Base-by-base conservation (phyloP, 1,284 basidiomycete species). In the Cryptococcus sp. region DNA sequence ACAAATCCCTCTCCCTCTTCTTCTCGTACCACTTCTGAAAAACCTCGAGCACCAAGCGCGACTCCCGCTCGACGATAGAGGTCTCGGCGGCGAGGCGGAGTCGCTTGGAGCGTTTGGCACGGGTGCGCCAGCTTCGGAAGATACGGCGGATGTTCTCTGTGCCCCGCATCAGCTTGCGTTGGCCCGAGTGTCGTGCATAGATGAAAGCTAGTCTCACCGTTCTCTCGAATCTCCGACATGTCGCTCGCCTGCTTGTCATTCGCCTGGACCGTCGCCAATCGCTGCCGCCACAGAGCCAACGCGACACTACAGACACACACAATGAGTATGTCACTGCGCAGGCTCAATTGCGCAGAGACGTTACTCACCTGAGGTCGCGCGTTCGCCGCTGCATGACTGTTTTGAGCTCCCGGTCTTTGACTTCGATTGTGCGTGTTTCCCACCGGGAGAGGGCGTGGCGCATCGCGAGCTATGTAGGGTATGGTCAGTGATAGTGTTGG, bases 371-470 rank as follows among this genome's bases (percentile, higher is more conserved):
- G 9, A 33, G 28, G 4, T 33, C 28, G 28, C 28, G 28, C 28
- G 28, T 33, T 33, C 28, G 4, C 6, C 18, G 63, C 35, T 63
- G 55, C 38, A 69, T 65, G 0, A 64, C 55, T 1, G 69, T 61
- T 28, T 69, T 65, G 1, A 73, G 56, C 53, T 76, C 70, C 2
- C 66, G 65, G 13, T 71, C 64, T 57, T 76, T 75, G 57, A 75
- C 56, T 42, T 67, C 66, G 4, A 76, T 61, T 33, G 75, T 69
- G 8, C 67, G 59, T 12, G 60, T 59, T 2, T 70, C 72, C 72
- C 72, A 75, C 13, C 53, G 55, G 0, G 58, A 51, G 7, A 74
- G 56, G 15, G 48, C 37, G 0, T 20, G 37, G 28, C 28, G 28
- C 28, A 33, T 33, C 28, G 9, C 28, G 9, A 33, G 28, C 28